Conservation (phyloP, 73 alveolate species). For the Diophrys appendiculata region DNA sequence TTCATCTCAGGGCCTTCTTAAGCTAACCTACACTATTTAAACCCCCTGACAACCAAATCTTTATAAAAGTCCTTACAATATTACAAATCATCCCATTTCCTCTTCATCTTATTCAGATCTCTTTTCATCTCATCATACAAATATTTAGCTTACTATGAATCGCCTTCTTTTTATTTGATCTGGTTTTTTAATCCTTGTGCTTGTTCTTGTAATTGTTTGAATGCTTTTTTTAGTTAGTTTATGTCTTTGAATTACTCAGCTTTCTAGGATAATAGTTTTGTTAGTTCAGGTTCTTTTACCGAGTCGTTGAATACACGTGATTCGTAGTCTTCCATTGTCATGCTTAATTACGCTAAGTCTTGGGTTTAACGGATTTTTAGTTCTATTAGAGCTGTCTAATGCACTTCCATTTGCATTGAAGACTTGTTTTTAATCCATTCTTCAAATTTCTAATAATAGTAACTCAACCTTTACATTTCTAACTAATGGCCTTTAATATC, state of each 20-base stretch:
- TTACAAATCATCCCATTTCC: not conserved
- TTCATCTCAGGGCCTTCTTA: not conserved
- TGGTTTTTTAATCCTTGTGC: not conserved
- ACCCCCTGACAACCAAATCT: not conserved
- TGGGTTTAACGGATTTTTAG: not conserved
- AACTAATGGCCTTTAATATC: not conserved
- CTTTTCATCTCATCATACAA: not conserved
- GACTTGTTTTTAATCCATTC: not conserved
- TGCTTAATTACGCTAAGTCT: not conserved
- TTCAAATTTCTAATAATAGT: not conserved
- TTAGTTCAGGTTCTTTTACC: not conserved
- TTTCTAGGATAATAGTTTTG: not conserved
- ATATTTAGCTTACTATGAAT: no score
- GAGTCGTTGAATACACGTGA: not conserved
- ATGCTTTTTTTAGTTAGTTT: no score
- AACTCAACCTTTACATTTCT: not conserved
- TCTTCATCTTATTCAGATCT: not conserved
- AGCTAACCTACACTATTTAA: not conserved
- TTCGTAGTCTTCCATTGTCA: not conserved
- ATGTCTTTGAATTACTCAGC: not conserved
- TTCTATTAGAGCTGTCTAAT: not conserved
- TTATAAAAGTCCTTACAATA: not conserved
- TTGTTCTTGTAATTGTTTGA: not conserved
- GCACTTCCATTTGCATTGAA: not conserved
- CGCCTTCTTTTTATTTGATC: not conserved